These are phyloP conservation scores for Neurospora sp. DNA, from an alignment of 495 filamentous ascomycete species.

Conservation along the genomic window DNA sequence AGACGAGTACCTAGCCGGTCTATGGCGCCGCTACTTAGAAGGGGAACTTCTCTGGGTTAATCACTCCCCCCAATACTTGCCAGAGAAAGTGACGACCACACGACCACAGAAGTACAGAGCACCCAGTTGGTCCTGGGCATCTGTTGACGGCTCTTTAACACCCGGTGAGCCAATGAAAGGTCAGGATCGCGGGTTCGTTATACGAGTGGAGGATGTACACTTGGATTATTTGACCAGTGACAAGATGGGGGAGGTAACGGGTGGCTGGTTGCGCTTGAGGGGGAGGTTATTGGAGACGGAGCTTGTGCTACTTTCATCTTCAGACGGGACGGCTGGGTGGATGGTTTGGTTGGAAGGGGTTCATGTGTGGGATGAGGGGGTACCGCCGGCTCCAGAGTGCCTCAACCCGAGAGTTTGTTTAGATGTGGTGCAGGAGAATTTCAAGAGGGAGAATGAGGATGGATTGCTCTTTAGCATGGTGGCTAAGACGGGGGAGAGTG, in stretches of 20 bases:
- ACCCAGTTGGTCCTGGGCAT: conserved; percentile 2
- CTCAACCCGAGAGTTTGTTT: background rate
- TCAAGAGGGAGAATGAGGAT: background rate
- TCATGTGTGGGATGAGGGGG: background rate
- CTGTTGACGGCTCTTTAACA: background rate
- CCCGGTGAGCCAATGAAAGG: background rate
- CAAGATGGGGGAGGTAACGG: background rate
- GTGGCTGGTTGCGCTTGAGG: background rate
- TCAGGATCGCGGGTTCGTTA: background rate
- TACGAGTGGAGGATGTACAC: background rate
- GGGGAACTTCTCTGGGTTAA: background rate
- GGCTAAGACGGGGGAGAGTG: background rate
- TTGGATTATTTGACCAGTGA: background rate
- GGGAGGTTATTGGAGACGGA: background rate
- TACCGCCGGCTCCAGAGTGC: background rate
- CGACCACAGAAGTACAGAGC: background rate
- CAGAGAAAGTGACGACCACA: background rate
- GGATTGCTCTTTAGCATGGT: background rate
- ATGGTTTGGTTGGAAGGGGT: background rate
- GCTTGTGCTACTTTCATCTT: background rate
- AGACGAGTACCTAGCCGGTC: background rate
- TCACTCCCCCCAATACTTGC: background rate
- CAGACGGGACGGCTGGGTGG: background rate
- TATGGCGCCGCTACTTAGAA: background rate
- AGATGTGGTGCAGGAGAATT: background rate